Evolutionary conservation across 768 basidiomycete genomes (phyloP), one percentile per base, ranked within the genome.

Genomic region (Tulasnella sp.): DNA sequence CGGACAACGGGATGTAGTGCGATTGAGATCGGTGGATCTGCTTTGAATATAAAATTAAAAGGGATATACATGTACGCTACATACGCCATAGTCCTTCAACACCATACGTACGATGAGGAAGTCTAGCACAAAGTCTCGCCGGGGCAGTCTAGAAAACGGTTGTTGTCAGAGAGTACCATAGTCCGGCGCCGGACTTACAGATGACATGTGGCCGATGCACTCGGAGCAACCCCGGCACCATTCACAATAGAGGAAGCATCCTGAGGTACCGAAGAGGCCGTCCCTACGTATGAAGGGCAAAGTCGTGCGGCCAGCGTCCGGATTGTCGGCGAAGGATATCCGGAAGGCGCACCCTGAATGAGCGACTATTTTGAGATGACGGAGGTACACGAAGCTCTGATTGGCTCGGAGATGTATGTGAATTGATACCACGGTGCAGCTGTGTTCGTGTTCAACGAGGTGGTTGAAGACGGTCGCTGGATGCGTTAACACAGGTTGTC

Each of bases 391-490:
- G n/a, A n/a, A n/a, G n/a, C n/a, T n/a, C n/a, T n/a, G n/a, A n/a
- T n/a, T n/a, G n/a, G n/a, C n/a, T n/a, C n/a, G n/a, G n/a, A n/a
- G n/a, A n/a, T n/a, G n/a, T n/a, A n/a, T n/a, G n/a, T n/a, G n/a
- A n/a, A n/a, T n/a, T n/a, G n/a, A n/a, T n/a, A n/a, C n/a, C n/a
- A n/a, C n/a, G n/a, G n/a, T n/a, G n/a, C n/a, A n/a, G n/a, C n/a
- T n/a, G n/a, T n/a, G n/a, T n/a, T n/a, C n/a, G n/a, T n/a, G n/a
- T n/a, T n/a, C n/a, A n/a, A n/a, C n/a, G n/a, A n/a, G n/a, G n/a
- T n/a, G n/a, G n/a, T n/a, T n/a, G 94, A 87, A 94, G 94, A 86
- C 94, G 92, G 87, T 94, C 93, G 84, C 93, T 94, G 83, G 14
- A 83, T 27, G 74, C 14, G 56, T 81, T 80, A 82, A 74, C 46